Evolutionary conservation across 1,284 basidiomycete genomes (phyloP).

Genomic region (Moniliophthora roreri): DNA sequence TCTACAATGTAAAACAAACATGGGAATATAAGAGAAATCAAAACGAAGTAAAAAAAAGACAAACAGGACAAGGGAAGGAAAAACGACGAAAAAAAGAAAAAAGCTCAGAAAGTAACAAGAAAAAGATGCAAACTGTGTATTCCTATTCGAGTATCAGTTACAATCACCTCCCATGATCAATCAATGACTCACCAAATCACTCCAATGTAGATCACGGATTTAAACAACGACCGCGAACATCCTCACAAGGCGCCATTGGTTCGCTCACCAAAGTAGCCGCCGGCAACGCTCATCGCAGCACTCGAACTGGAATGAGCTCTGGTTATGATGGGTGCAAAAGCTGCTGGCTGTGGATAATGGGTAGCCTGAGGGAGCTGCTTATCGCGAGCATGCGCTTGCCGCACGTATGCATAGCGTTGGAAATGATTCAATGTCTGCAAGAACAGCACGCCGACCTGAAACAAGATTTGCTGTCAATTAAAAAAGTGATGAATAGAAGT

Average conservation of each 20-base stretch:
- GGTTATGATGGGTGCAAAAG: background rate
- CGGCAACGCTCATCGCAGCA: slow-evolving; percentile 6
- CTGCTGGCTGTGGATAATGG: slow-evolving; percentile 7
- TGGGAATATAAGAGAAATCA: too few relatives aligned
- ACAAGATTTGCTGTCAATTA: slow-evolving; percentile 5
- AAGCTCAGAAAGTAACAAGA: too few relatives aligned
- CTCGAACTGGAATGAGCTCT: slow-evolving; percentile 14
- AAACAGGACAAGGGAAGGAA: too few relatives aligned
- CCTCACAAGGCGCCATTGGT: background rate
- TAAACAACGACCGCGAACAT: background rate
- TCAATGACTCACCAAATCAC: background rate
- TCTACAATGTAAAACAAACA: too few relatives aligned
- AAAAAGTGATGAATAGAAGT: slow-evolving; percentile 13
- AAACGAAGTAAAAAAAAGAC: too few relatives aligned
- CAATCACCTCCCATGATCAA: background rate
- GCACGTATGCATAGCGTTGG: slow-evolving; percentile 84
- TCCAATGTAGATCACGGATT: background rate
- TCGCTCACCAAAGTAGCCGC: background rate
- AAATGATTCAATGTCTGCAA: slow-evolving; percentile 88
- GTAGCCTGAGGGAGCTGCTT: slow-evolving; percentile 39
- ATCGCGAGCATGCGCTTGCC: slow-evolving; percentile 67
- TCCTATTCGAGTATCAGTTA: too few relatives aligned
- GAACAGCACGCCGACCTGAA: slow-evolving; percentile 82
- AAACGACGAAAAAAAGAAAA: too few relatives aligned
- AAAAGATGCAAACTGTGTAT: too few relatives aligned